Conservation (phyloP, 176 grass and related monocot genomes). For the Oryza meyeriana region DNA sequence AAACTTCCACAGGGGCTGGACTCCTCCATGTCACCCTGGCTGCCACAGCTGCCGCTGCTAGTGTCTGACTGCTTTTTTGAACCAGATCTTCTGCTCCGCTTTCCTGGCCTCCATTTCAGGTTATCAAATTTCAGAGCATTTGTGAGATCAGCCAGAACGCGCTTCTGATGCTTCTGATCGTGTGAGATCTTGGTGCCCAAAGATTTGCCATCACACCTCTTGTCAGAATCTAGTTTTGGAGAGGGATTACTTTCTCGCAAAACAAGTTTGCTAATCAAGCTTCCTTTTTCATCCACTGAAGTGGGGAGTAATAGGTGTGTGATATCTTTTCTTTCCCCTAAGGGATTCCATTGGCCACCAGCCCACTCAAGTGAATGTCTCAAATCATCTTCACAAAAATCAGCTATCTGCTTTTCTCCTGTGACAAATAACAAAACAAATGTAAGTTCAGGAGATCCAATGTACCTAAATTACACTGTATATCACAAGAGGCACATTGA, state of each 20-base stretch:
- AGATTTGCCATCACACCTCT: slow-evolving; percentile 30
- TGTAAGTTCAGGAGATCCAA: slow-evolving; percentile 5
- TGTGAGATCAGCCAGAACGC: slow-evolving; percentile 45
- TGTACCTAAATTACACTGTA: background rate
- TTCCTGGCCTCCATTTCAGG: slow-evolving; percentile 75
- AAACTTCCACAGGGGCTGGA: slow-evolving; percentile 46
- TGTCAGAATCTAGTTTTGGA: slow-evolving; percentile 17
- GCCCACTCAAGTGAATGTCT: slow-evolving; percentile 80
- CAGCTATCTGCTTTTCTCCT: slow-evolving; percentile 64
- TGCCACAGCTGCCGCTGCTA: slow-evolving; percentile 58
- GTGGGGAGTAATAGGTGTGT: slow-evolving; percentile 13
- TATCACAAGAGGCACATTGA: background rate
- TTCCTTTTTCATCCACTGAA: background rate
- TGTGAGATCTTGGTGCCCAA: slow-evolving; percentile 23
- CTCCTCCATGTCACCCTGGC: slow-evolving; percentile 34
- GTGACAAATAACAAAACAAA: slow-evolving; percentile 4
- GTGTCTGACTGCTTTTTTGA: slow-evolving; percentile 51
- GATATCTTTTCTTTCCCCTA: slow-evolving; percentile 62
- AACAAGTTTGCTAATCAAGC: background rate
- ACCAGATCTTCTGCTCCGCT: slow-evolving; percentile 56
- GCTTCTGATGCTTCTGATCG: slow-evolving; percentile 25
- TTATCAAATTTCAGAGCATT: slow-evolving; percentile 55
- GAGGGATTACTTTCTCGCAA: background rate
- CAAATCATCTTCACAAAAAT: slow-evolving; percentile 53
- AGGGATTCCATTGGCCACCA: slow-evolving; percentile 55